phyloP scores from a whole-genome alignment of 176 grass and related monocot species.

The Thinopyrum elongatum region DNA sequence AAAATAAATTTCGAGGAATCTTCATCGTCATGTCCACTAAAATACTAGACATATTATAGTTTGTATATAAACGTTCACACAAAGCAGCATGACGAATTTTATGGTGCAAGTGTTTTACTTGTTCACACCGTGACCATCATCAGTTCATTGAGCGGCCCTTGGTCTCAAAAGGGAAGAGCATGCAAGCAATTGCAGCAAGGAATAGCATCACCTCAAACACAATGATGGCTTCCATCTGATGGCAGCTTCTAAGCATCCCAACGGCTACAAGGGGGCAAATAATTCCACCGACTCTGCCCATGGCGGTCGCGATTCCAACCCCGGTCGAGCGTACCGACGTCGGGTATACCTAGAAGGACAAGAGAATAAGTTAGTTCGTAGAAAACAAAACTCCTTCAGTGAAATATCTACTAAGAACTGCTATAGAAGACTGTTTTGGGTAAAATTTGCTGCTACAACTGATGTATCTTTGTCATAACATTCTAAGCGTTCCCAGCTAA shows the following conservation, averaged over 20 bases:
- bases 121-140: background rate
- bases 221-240: conserved; percentile 57
- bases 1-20: background rate
- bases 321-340: conserved; percentile 67
- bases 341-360: conserved; percentile 57
- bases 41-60: background rate
- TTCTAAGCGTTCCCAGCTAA: background rate
- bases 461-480: background rate
- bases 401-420: background rate
- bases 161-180: conserved; percentile 72
- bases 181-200: conserved; percentile 47
- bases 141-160: conserved; percentile 50
- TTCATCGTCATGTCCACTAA: conserved; percentile 5
- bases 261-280: conserved; percentile 71
- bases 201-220: conserved; percentile 63
- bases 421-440: background rate
- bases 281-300: conserved; percentile 70
- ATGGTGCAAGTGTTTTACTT: background rate
- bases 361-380: background rate
- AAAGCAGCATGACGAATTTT: background rate
- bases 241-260: conserved; percentile 55
- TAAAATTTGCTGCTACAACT: background rate
- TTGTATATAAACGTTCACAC: background rate
- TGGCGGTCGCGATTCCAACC: conserved; percentile 49
- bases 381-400: background rate